These are phyloP conservation scores for Taphrina sp. DNA, from an alignment of 1,139 yeast genomes.

Conservation along the genomic window DNA sequence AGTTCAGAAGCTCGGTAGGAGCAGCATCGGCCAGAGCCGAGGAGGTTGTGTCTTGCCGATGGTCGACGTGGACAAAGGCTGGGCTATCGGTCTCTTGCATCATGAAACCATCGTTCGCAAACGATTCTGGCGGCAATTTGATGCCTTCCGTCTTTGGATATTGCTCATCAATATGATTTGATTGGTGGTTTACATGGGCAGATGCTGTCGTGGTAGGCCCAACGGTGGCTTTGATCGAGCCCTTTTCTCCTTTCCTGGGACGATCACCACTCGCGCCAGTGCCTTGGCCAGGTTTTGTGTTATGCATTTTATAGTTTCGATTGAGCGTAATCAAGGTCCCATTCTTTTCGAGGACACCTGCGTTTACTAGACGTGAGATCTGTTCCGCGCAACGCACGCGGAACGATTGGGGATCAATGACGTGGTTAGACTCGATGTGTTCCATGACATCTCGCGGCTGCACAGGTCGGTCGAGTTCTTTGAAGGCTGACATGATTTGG, in stretches of 20 bases:
- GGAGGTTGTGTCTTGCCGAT: too few species aligned
- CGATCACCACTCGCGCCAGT: neutral
- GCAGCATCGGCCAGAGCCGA: too few species aligned
- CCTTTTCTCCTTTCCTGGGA: neutral
- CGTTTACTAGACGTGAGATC: neutral
- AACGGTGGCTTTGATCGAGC: neutral
- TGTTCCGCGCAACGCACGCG: slow-evolving; percentile 18
- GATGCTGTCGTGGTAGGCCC: neutral
- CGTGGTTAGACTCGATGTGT: slow-evolving; percentile 11
- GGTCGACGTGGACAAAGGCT: slow-evolving; percentile 12
- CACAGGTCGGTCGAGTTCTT: neutral
- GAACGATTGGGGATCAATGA: slow-evolving; percentile 9
- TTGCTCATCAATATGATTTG: neutral
- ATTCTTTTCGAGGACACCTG: neutral
- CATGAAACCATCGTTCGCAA: slow-evolving; percentile 15
- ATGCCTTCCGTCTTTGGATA: slow-evolving; percentile 20
- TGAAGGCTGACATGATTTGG: neutral
- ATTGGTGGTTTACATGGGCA: neutral
- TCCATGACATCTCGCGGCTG: slow-evolving; percentile 17
- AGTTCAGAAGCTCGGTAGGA: too few species aligned
- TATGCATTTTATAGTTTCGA: neutral
- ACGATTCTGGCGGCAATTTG: slow-evolving; percentile 20
- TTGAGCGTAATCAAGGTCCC: slow-evolving; percentile 4
- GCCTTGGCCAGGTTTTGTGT: neutral
- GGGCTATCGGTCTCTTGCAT: slow-evolving; percentile 29